Conservation (phyloP, 2,329 filamentous ascomycete genomes). For the Harringtonia lauricola region DNA sequence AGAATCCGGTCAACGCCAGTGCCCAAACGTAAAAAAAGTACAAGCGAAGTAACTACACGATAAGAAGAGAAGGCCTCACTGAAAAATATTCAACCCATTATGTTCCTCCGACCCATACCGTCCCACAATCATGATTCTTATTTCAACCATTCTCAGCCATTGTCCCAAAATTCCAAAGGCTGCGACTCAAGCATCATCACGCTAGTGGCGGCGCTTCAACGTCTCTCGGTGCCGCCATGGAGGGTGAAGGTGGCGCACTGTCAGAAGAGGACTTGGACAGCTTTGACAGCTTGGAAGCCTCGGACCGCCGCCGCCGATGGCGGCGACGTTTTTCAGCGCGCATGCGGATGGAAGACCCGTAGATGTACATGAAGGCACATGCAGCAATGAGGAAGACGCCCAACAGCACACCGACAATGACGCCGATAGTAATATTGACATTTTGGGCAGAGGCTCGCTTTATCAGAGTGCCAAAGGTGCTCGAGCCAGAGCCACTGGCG, state of each 20-base stretch:
- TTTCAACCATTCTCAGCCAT: too few species aligned
- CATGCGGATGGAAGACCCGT: constrained; percentile 5
- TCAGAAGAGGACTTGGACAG: constrained; percentile 3
- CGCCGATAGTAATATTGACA: constrained; percentile 10
- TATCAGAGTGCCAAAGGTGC: not conserved
- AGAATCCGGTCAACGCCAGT: too few species aligned
- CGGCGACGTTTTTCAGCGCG: not conserved
- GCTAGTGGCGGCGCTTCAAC: too few species aligned
- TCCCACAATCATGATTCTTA: too few species aligned
- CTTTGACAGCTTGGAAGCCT: constrained; percentile 3
- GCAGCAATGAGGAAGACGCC: constrained; percentile 4
- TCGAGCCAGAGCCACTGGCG: not conserved
- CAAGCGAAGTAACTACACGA: too few species aligned
- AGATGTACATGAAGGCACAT: constrained; percentile 8
- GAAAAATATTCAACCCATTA: not conserved
- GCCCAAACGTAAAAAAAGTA: too few species aligned
- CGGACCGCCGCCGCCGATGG: not conserved
- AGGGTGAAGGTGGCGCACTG: constrained; percentile 6
- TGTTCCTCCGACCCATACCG: too few species aligned
- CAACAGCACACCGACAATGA: constrained; percentile 7
- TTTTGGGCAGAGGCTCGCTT: not conserved
- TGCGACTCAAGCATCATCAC: too few species aligned
- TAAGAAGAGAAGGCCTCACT: too few species aligned
- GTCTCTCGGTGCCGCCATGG: not conserved
- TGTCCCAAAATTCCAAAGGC: too few species aligned